Evolutionary conservation across 805 yeast genomes (phyloP).

Genomic region (Geotrichum ghanense): DNA sequence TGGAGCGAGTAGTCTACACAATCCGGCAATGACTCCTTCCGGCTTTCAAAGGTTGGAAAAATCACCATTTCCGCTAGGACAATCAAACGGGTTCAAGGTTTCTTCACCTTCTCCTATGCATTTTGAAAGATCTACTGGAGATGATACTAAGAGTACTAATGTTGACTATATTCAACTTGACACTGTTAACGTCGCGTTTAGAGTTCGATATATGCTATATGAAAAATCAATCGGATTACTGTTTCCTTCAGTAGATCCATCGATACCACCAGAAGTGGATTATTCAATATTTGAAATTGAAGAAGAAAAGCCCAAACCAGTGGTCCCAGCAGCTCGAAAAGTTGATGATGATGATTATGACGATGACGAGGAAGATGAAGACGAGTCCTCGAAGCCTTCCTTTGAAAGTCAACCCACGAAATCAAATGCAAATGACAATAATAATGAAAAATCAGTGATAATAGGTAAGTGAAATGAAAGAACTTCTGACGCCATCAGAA

Average conservation of each 20-base stretch:
- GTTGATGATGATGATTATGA: constrained; percentile 24
- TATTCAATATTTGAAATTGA: constrained; percentile 16
- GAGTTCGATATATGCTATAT: constrained; percentile 31
- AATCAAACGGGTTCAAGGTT: not conserved
- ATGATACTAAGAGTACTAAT: constrained; percentile 4
- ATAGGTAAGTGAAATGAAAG: too few species aligned
- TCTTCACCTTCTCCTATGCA: not conserved
- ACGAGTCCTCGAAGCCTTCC: constrained; percentile 11
- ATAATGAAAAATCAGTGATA: not conserved
- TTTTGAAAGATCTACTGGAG: constrained; percentile 4
- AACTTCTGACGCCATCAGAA: not conserved
- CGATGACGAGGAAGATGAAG: constrained; percentile 31
- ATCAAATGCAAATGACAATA: constrained; percentile 9
- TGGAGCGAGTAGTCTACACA: not conserved
- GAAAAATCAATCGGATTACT: constrained; percentile 23
- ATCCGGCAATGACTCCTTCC: not conserved
- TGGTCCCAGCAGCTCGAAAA: constrained; percentile 4
- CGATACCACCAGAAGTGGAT: constrained; percentile 14
- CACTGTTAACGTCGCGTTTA: constrained; percentile 25
- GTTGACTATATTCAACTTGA: constrained; percentile 17
- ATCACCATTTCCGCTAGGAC: not conserved
- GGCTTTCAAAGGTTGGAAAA: not conserved
- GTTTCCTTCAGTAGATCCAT: constrained; percentile 14
- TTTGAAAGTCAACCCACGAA: not conserved
- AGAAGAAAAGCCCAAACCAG: constrained; percentile 4